phyloP scores from a whole-genome alignment of 306 rosid genomes.

The Oemleria cerasiformis region DNA sequence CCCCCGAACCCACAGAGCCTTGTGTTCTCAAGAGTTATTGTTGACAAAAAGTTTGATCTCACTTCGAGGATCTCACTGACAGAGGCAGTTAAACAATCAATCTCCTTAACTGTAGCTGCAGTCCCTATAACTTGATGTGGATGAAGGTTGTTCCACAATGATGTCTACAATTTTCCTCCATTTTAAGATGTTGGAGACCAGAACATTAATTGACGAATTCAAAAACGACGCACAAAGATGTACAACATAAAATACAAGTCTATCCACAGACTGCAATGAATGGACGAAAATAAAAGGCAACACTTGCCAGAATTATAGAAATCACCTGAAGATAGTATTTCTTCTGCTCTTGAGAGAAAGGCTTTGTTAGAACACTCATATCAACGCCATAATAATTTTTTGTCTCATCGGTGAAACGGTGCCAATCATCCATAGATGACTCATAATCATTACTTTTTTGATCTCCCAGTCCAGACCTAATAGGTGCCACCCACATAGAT shows the following conservation, averaged over 20 bases:
- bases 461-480: conserved; percentile 68
- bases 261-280: background rate
- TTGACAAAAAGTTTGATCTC: conserved; percentile 44
- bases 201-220: conserved; percentile 21
- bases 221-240: background rate
- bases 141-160: conserved; percentile 88
- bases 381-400: conserved; percentile 82
- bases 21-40: conserved; percentile 53
- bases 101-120: conserved; percentile 67
- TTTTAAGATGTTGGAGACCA: conserved; percentile 10
- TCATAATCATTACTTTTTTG: conserved; percentile 62
- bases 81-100: conserved; percentile 88
- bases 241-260: background rate
- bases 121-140: conserved; percentile 88
- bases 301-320: background rate
- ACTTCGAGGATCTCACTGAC: conserved; percentile 77
- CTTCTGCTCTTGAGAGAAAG: conserved; percentile 89
- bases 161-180: conserved; percentile 53
- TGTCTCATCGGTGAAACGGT: conserved; percentile 60
- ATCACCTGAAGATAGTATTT: conserved; percentile 91
- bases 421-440: conserved; percentile 82
- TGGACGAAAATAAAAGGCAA: background rate
- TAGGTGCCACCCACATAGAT: conserved; percentile 97
- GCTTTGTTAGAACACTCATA: conserved; percentile 72
- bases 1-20: conserved; percentile 83